Percentiles rank a stretch among this genome's conserved stretches.
phyloP scores from a whole-genome alignment of 192 early-diverging fungal genomes.

The Backusella psychrophila region DNA sequence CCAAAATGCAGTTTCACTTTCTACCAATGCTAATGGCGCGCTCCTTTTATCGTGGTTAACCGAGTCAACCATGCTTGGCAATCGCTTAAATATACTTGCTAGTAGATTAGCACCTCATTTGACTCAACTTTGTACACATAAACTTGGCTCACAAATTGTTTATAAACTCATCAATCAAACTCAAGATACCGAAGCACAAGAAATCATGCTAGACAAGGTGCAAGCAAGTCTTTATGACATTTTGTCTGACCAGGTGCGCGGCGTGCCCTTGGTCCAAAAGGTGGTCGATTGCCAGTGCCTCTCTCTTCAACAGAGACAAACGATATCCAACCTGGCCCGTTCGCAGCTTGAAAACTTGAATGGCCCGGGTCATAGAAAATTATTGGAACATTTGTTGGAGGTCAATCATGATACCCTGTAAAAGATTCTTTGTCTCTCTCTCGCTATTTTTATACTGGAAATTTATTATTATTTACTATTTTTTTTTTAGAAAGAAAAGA shows the following conservation, averaged over 20 bases:
- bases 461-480: background rate
- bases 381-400: conserved; percentile 8
- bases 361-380: conserved; percentile 13
- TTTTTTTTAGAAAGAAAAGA: background rate
- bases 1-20: conserved; percentile 70
- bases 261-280: conserved; percentile 82
- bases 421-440: background rate
- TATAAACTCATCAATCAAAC: conserved; percentile 87
- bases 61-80: conserved; percentile 74
- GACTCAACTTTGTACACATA: conserved; percentile 76
- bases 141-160: conserved; percentile 77
- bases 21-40: conserved; percentile 84
- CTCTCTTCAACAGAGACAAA: conserved; percentile 10
- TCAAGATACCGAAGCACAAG: conserved; percentile 79
- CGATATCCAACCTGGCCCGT: background rate
- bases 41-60: conserved; percentile 89
- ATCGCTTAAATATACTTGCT: conserved; percentile 78
- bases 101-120: conserved; percentile 76
- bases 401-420: conserved; percentile 36
- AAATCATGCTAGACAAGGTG: conserved; percentile 61
- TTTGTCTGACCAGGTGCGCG: conserved; percentile 73
- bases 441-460: background rate
- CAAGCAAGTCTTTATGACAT: conserved; percentile 60
- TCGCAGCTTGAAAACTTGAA: background rate
- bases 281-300: conserved; percentile 75